Conservation (phyloP, 306 rosid species). For the Prunus fruticosa region DNA sequence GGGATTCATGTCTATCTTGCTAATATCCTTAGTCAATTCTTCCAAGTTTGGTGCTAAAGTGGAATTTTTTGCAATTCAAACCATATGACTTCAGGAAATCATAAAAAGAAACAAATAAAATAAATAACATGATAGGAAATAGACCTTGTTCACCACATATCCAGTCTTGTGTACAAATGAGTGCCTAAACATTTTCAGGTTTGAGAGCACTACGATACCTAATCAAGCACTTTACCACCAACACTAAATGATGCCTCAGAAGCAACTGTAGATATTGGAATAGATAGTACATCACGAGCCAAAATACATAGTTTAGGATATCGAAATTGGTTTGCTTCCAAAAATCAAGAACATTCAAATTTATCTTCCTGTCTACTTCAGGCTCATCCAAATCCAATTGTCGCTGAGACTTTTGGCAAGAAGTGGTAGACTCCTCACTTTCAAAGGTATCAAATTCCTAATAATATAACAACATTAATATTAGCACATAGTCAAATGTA, state of each 20-base stretch:
- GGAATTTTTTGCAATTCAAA: too few relatives aligned
- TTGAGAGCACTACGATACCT: neutral
- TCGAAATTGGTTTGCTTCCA: neutral
- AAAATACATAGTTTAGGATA: neutral
- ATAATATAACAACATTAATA: too few relatives aligned
- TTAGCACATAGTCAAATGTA: too few relatives aligned
- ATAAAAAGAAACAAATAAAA: too few relatives aligned
- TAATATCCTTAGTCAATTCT: too few relatives aligned
- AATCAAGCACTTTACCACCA: neutral
- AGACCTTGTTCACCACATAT: neutral
- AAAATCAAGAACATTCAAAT: neutral
- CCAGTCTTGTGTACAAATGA: neutral
- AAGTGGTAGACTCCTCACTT: too few relatives aligned
- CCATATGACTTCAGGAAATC: too few relatives aligned
- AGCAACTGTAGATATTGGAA: neutral
- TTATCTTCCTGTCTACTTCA: neutral
- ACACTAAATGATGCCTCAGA: neutral
- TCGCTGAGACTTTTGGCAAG: neutral
- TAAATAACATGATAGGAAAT: too few relatives aligned
- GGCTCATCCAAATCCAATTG: conserved; percentile 1
- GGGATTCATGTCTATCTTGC: too few relatives aligned
- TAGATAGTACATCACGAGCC: neutral
- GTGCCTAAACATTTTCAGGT: neutral
- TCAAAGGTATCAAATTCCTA: conserved; percentile 3
- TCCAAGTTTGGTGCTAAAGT: too few relatives aligned